phyloP scores from a whole-genome alignment of 2,329 filamentous ascomycete species.

The Bipolaris oryzae region DNA sequence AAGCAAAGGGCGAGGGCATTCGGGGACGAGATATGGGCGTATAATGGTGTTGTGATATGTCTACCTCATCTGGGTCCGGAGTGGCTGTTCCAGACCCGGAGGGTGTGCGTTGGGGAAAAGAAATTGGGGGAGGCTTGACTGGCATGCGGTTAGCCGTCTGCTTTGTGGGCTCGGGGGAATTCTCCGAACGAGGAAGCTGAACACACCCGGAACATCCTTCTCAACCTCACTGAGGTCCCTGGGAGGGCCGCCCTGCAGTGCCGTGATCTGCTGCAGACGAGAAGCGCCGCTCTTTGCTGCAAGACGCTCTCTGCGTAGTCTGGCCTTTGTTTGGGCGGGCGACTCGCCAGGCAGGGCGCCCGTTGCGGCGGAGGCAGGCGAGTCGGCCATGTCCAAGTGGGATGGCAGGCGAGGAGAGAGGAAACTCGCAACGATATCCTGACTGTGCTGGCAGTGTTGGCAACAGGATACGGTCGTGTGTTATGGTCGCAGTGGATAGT shows the following conservation, averaged over 20 bases:
- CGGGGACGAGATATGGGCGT: constrained; percentile 57
- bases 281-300: constrained; percentile 77
- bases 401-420: constrained; percentile 1
- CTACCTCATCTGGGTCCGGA: constrained; percentile 72
- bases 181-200: constrained; percentile 10
- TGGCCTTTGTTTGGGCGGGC: constrained; percentile 63
- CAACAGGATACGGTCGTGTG: background rate
- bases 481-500: no score
- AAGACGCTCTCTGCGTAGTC: constrained; percentile 77
- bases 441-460: background rate
- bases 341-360: constrained; percentile 40
- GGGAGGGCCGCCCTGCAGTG: constrained; percentile 62
- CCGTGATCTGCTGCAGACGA: constrained; percentile 76
- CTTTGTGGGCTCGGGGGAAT: background rate
- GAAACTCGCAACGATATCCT: background rate
- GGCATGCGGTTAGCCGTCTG: constrained; percentile 29
- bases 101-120: constrained; percentile 21
- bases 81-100: constrained; percentile 38
- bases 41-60: constrained; percentile 78
- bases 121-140: constrained; percentile 32
- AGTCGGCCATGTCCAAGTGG: constrained; percentile 32
- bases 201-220: constrained; percentile 46
- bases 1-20: constrained; percentile 45
- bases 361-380: constrained; percentile 24
- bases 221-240: constrained; percentile 43